Base-by-base conservation (phyloP, 306 rosid species). In the Abrus precatorius region DNA sequence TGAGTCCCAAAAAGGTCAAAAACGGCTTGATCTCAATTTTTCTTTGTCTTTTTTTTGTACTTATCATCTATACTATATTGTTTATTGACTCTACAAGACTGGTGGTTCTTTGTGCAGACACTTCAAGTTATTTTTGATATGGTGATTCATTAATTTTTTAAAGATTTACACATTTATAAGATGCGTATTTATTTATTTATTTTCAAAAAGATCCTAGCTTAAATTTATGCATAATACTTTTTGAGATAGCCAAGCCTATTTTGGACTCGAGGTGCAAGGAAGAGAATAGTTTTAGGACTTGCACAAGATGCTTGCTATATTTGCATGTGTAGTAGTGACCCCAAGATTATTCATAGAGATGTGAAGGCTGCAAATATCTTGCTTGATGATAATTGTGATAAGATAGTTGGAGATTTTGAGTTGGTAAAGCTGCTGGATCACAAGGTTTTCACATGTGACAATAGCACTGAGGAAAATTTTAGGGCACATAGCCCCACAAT, bases 401-500 rank as follows among this genome's bases (percentile, higher is more conserved):
- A 92, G 11, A 93, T 96, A 55, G 97, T 96, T 10, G 99, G 99
- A 70, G 99, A 96, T 82, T 96, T 96, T 70, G 99, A 98, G 52
- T 72, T 96, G 74, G 99, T 98, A 74, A 96, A 96, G 84, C 87
- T 93, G 61, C 84, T 96, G 78, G 97, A 96, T 77, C 99, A 93
- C 84, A 86, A 77, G 40, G 99, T 20, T 91, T 57, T 96, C 99
- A 5, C 99, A 96, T 59, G 95, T 96, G 50, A 93, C 99, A 43
- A 96, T 98, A 9, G 99, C 99, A 0, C 98, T 95, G 48, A 90
- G 99, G 82, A 98, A 98, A 7, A 95, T 98, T 1, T 98, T 95
- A 14, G 99, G 99, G 7, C 99, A 95, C 73, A 95, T 95, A 80
- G 99, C 99, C n/a, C 99, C 99, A 0, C 98, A 96, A 81, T 96